Conservation (phyloP, 345 rosid species). For the Turritis glabra region DNA sequence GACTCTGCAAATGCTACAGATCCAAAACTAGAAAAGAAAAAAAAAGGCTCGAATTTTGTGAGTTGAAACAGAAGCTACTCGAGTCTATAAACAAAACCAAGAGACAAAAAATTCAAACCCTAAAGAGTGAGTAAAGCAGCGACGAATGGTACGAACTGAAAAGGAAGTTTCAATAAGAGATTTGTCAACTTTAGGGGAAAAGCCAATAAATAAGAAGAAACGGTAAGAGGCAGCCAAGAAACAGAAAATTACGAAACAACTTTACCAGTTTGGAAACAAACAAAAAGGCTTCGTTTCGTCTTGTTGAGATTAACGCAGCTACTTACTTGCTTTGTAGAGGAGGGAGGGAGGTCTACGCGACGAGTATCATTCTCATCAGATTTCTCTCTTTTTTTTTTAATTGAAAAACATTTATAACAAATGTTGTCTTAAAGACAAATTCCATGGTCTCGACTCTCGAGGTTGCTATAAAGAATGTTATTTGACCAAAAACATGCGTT, state of each 20-base stretch:
- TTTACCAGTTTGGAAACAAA: constrained; percentile 28
- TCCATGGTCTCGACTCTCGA: constrained; percentile 25
- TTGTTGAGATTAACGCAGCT: constrained; percentile 19
- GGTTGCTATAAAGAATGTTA: constrained; percentile 25
- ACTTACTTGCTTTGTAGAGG: constrained; percentile 9
- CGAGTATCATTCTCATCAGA: background rate
- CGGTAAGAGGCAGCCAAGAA: background rate
- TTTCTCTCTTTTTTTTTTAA: background rate
- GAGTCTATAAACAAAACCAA: background rate
- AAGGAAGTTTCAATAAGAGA: constrained; percentile 23
- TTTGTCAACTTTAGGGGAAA: constrained; percentile 22
- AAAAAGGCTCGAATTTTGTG: constrained; percentile 22
- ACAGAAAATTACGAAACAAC: background rate
- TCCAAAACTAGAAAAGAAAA: background rate
- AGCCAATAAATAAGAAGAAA: background rate
- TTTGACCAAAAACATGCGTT: constrained; percentile 23
- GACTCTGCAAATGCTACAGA: constrained; percentile 1
- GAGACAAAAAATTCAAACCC: background rate
- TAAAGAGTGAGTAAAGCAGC: constrained; percentile 29
- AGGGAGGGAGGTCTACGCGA: background rate
- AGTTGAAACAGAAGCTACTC: background rate
- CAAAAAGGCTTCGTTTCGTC: background rate
- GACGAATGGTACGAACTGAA: constrained; percentile 19
- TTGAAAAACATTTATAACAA: background rate
- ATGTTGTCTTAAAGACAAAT: constrained; percentile 25